These are phyloP conservation scores for Marasmius sp. DNA, from an alignment of 1,284 basidiomycete genomes.

Conservation along the genomic window DNA sequence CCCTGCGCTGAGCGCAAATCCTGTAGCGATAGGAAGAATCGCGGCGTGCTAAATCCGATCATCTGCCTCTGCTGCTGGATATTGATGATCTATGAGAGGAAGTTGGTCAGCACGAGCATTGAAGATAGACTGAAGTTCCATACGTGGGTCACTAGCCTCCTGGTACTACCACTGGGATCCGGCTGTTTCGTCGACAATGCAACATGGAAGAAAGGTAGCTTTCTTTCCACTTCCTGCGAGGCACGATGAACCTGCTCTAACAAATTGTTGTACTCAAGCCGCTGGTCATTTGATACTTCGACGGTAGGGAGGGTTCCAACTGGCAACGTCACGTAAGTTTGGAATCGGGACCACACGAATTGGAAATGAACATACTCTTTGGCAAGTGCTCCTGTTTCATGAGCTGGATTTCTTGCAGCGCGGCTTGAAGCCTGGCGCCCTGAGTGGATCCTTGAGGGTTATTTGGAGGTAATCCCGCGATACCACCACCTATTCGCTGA, in stretches of 20 bases:
- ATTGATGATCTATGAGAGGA: constrained; percentile 42
- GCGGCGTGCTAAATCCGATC: constrained; percentile 42
- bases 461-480: neutral
- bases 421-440: neutral
- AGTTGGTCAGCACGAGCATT: constrained; percentile 7
- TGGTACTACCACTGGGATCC: constrained; percentile 27
- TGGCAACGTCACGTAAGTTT: constrained; percentile 15
- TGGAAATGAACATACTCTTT: constrained; percentile 27
- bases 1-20: constrained; percentile 32
- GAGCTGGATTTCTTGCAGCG: constrained; percentile 12
- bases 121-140: constrained; percentile 27
- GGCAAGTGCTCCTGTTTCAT: constrained; percentile 13
- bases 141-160: constrained; percentile 54
- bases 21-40: constrained; percentile 47
- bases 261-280: constrained; percentile 46
- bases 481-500: neutral
- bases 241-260: constrained; percentile 49
- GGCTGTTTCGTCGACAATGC: constrained; percentile 43
- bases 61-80: constrained; percentile 52
- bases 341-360: constrained; percentile 13
- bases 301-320: constrained; percentile 27
- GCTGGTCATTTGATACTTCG: constrained; percentile 51
- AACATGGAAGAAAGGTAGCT: constrained; percentile 46
- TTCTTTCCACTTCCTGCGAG: constrained; percentile 46
- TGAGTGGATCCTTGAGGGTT: neutral